These are phyloP conservation scores for Agaricus sinodeliciosus DNA, from an alignment of 768 basidiomycete species.

Conservation along the genomic window DNA sequence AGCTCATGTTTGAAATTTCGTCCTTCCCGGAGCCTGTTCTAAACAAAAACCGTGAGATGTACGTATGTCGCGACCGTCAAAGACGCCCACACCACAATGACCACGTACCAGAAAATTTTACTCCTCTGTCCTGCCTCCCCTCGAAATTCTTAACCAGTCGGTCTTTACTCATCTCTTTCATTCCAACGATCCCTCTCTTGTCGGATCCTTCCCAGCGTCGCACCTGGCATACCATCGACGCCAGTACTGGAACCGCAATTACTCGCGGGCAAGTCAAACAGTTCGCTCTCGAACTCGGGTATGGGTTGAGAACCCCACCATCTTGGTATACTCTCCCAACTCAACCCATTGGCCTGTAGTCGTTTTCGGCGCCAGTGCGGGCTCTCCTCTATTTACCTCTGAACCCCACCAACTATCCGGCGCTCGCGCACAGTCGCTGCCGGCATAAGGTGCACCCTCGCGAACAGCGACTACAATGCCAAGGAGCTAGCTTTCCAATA, in stretches of 20 bases:
- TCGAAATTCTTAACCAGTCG: slow-evolving; percentile 33
- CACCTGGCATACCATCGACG: slow-evolving; percentile 63
- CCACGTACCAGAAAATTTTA: slow-evolving; percentile 40
- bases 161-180: slow-evolving; percentile 45
- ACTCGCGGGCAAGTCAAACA: slow-evolving; percentile 48
- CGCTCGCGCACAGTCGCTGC: slow-evolving; percentile 40
- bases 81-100: no score
- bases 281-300: slow-evolving; percentile 49
- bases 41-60: no score
- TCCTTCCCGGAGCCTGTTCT: no score
- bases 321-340: slow-evolving; percentile 67
- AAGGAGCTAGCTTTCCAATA: slow-evolving; percentile 71
- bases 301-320: slow-evolving; percentile 46
- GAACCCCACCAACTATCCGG: not conserved
- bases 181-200: slow-evolving; percentile 15
- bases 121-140: slow-evolving; percentile 32
- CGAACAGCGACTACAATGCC: slow-evolving; percentile 66
- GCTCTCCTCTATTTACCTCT: not conserved
- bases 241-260: slow-evolving; percentile 46
- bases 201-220: slow-evolving; percentile 27
- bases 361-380: slow-evolving; percentile 37
- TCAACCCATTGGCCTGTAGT: slow-evolving; percentile 45
- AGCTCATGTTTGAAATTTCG: no score
- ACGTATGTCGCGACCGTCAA: no score
- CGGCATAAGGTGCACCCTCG: slow-evolving; percentile 62